phyloP scores from a whole-genome alignment of 2,329 filamentous ascomycete genomes.

The Albifimbria verrucaria region DNA sequence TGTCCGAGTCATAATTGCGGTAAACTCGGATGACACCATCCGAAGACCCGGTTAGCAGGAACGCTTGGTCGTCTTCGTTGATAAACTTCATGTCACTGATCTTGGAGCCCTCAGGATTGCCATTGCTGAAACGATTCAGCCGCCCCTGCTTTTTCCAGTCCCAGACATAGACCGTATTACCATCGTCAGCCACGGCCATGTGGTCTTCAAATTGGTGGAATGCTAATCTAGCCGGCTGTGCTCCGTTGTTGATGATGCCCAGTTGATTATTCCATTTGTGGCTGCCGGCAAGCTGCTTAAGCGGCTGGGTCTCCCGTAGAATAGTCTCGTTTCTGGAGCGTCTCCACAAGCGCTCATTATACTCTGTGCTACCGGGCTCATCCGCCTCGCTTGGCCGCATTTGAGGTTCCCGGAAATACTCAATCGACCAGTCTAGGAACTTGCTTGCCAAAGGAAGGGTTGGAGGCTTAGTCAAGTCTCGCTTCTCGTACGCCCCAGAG shows the following conservation, averaged over 20 bases:
- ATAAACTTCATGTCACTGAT: constrained; percentile 97
- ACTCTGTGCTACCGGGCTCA: constrained; percentile 92
- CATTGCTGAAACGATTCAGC: constrained; percentile 86
- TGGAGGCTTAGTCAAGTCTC: constrained; percentile 56
- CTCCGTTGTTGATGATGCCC: constrained; percentile 82
- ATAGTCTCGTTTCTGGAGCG: constrained; percentile 90
- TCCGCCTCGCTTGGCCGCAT: constrained; percentile 97
- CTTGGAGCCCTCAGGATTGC: constrained; percentile 84
- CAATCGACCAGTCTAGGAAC: constrained; percentile 93
- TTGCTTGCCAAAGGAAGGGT: constrained; percentile 73
- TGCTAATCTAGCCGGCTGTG: constrained; percentile 87
- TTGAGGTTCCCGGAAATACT: constrained; percentile 96
- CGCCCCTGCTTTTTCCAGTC: constrained; percentile 80
- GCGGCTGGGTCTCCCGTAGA: constrained; percentile 85
- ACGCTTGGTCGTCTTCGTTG: constrained; percentile 95
- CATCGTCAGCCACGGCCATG: constrained; percentile 87
- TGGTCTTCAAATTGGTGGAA: constrained; percentile 99
- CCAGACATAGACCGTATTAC: constrained; percentile 88
- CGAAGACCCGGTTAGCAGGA: constrained; percentile 91
- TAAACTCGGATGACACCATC: constrained; percentile 94
- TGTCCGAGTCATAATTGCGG: constrained; percentile 79
- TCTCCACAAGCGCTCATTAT: constrained; percentile 92
- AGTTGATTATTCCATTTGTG: constrained; percentile 83
- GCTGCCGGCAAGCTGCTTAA: constrained; percentile 82
- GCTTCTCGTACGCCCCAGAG: constrained; percentile 70